phyloP scores from a whole-genome alignment of 352 stramenopile genomes.

The Bremia lactucae region DNA sequence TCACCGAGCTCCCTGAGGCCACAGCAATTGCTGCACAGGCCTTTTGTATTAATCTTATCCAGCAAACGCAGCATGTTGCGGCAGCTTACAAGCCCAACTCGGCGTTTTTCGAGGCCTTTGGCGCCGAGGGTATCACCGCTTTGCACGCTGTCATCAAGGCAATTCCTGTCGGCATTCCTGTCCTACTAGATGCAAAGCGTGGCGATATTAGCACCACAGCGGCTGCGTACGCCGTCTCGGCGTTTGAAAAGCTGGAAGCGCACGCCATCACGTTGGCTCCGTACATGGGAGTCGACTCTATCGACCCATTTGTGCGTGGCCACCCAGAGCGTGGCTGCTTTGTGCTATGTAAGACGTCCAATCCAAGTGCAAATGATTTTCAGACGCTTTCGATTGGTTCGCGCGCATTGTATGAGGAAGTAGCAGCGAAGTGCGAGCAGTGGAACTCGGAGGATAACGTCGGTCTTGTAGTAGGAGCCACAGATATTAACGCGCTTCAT shows the following conservation, averaged over 20 bases:
- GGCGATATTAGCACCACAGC: slow-evolving; percentile 98
- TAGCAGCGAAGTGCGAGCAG: slow-evolving; percentile 83
- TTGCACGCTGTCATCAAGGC: slow-evolving; percentile 86
- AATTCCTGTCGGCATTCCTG: slow-evolving; percentile 87
- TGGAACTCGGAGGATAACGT: slow-evolving; percentile 89
- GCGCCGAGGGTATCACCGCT: slow-evolving; percentile 78
- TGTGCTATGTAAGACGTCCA: slow-evolving; percentile 99
- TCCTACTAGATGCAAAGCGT: slow-evolving; percentile 97
- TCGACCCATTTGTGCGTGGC: slow-evolving; percentile 92
- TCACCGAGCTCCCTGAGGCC: slow-evolving; percentile 56
- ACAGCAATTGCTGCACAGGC: slow-evolving; percentile 85
- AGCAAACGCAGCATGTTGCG: slow-evolving; percentile 88
- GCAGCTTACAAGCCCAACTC: slow-evolving; percentile 98
- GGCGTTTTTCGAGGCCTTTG: slow-evolving; percentile 96
- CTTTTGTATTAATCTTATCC: slow-evolving; percentile 94
- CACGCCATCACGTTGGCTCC: slow-evolving; percentile 95
- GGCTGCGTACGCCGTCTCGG: slow-evolving; percentile 90
- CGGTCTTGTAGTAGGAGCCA: slow-evolving; percentile 96
- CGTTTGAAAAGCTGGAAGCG: slow-evolving; percentile 88
- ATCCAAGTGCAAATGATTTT: slow-evolving; percentile 94
- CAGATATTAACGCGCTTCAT: slow-evolving; percentile 88
- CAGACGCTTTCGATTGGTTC: slow-evolving; percentile 71
- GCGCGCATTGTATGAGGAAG: slow-evolving; percentile 78
- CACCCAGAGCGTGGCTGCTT: slow-evolving; percentile 88
- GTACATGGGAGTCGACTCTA: slow-evolving; percentile 98